A percentile compares a stretch with the other conserved stretches of the same genome.
Evolutionary conservation across 108 stramenopile genomes (phyloP).

Genomic region (Halocafeteria seosinensis): DNA sequence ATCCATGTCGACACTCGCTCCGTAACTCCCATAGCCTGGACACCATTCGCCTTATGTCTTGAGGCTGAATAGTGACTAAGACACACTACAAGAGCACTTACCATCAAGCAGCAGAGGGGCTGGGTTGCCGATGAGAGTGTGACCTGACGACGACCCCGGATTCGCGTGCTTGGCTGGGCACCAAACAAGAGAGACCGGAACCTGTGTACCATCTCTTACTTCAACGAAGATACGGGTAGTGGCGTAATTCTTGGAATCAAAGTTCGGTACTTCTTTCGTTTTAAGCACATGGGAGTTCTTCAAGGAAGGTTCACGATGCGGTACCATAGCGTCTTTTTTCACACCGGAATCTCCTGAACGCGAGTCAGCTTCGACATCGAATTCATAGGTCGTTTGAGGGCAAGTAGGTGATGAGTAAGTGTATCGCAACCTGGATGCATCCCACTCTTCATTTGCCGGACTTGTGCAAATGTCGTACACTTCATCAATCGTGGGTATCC

Average conservation of each 20-base stretch:
- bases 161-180: neutral
- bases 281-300: too few species aligned
- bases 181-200: neutral
- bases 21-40: constrained; percentile 62
- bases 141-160: neutral
- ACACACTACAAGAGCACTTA: neutral
- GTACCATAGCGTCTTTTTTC: too few species aligned
- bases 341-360: too few species aligned
- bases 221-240: neutral
- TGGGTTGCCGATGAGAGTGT: neutral
- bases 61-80: constrained; percentile 2
- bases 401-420: too few species aligned
- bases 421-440: too few species aligned
- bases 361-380: too few species aligned
- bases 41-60: constrained; percentile 29
- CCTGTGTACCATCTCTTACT: neutral
- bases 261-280: neutral
- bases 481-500: too few species aligned
- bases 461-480: too few species aligned
- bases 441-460: too few species aligned
- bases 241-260: neutral
- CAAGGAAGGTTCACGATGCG: too few species aligned
- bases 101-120: neutral
- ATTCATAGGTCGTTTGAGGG: too few species aligned
- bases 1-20: constrained; percentile 63